These are phyloP conservation scores for Fraxinus xanthoxyloides DNA, from an alignment of 305 asterid species.

Conservation along the genomic window DNA sequence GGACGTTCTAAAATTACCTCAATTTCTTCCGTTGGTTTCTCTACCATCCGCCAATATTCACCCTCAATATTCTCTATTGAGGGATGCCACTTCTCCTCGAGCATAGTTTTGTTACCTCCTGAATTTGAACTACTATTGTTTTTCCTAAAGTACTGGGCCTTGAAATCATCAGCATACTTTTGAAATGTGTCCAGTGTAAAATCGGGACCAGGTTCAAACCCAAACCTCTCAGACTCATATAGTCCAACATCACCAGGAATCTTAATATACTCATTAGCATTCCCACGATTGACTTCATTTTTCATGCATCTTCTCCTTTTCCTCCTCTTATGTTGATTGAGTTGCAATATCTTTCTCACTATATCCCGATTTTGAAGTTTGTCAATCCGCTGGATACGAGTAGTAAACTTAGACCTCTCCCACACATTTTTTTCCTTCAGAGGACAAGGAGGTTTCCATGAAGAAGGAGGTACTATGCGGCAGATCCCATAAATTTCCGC, in stretches of 20 bases:
- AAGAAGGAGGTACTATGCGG: constrained; percentile 85
- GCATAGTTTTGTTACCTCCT: constrained; percentile 27
- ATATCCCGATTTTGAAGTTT: constrained; percentile 75
- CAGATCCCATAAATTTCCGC: constrained; percentile 83
- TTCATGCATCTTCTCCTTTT: constrained; percentile 59
- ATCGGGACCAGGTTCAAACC: constrained; percentile 83
- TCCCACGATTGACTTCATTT: constrained; percentile 38
- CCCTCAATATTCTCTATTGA: constrained; percentile 74
- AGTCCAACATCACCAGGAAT: constrained; percentile 37
- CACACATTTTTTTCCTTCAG: constrained; percentile 52
- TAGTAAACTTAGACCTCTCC: constrained; percentile 58
- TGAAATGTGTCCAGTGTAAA: constrained; percentile 66
- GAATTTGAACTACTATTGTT: constrained; percentile 23
- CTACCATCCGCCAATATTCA: constrained; percentile 89
- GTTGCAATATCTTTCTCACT: constrained; percentile 52
- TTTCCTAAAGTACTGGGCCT: constrained; percentile 57
- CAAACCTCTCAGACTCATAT: constrained; percentile 59
- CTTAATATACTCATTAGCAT: constrained; percentile 34
- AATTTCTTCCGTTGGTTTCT: constrained; percentile 82
- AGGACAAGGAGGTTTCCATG: constrained; percentile 85
- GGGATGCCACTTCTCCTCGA: constrained; percentile 52
- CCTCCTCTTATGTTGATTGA: constrained; percentile 46
- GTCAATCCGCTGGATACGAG: constrained; percentile 80
- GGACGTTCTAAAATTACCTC: constrained; percentile 46
- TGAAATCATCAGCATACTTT: constrained; percentile 70